phyloP scores from a whole-genome alignment of 371 early-diverging fungal species.

The Mortierella sp. region DNA sequence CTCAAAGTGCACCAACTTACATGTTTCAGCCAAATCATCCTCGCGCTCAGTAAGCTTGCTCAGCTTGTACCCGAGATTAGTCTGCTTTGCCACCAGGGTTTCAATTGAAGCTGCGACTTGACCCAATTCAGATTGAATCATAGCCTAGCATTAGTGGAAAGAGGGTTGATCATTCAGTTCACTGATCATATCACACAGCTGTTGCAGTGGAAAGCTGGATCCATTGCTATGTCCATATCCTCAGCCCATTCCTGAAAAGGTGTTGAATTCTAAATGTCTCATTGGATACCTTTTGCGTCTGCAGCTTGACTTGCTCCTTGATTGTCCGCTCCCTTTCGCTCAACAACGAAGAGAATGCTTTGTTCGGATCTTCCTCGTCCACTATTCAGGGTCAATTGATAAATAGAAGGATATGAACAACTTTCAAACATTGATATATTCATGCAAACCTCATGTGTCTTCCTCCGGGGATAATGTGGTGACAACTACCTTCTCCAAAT shows the following conservation, averaged over 20 bases:
- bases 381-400: conserved; percentile 23
- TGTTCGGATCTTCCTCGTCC: conserved; percentile 43
- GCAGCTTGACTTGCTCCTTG: conserved; percentile 53
- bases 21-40: conserved; percentile 63
- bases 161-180: neutral
- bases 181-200: neutral
- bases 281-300: conserved; percentile 63
- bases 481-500: conserved; percentile 40
- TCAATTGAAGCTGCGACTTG: conserved; percentile 64
- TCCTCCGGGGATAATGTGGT: neutral
- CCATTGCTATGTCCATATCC: neutral
- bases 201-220: conserved; percentile 60
- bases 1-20: conserved; percentile 41
- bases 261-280: neutral
- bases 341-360: conserved; percentile 36
- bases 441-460: neutral
- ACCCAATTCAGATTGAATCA: conserved; percentile 63
- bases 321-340: conserved; percentile 45
- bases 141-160: conserved; percentile 8
- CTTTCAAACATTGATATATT: neutral
- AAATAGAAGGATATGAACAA: neutral
- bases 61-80: conserved; percentile 65
- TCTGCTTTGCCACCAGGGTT: conserved; percentile 62
- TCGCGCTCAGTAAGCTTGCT: conserved; percentile 69
- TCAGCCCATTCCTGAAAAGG: neutral